Conservation (phyloP, 306 rosid species). For the Amphicarpaea edgeworthii region DNA sequence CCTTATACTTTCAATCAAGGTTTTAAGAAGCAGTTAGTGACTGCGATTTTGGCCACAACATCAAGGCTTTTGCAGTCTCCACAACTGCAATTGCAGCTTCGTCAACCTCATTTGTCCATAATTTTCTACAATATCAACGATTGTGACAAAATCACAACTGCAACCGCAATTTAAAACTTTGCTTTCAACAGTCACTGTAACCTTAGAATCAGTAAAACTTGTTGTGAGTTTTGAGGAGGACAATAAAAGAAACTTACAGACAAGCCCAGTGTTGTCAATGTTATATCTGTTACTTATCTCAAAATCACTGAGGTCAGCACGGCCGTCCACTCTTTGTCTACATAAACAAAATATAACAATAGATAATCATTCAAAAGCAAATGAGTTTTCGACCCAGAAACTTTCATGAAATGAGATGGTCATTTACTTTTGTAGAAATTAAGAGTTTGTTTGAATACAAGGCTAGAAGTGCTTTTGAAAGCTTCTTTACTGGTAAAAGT, state of each 20-base stretch:
- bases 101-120: neutral
- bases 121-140: neutral
- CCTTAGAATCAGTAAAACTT: constrained; percentile 2
- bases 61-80: neutral
- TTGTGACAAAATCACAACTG: neutral
- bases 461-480: no score
- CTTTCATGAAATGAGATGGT: constrained; percentile 8
- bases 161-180: neutral
- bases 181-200: neutral
- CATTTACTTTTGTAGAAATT: constrained; percentile 18
- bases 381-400: constrained; percentile 17
- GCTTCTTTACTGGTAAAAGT: no score
- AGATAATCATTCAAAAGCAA: constrained; percentile 11
- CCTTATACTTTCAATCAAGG: neutral
- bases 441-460: no score
- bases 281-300: constrained; percentile 79
- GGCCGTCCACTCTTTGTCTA: constrained; percentile 78
- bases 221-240: constrained; percentile 14
- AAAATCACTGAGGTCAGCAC: constrained; percentile 74
- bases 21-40: neutral
- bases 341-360: constrained; percentile 40
- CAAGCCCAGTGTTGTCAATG: constrained; percentile 94
- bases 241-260: constrained; percentile 67
- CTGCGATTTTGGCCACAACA: neutral
- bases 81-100: neutral